These are phyloP conservation scores for Casuarina equisetifolia DNA, from an alignment of 306 rosid species.

Conservation along the genomic window DNA sequence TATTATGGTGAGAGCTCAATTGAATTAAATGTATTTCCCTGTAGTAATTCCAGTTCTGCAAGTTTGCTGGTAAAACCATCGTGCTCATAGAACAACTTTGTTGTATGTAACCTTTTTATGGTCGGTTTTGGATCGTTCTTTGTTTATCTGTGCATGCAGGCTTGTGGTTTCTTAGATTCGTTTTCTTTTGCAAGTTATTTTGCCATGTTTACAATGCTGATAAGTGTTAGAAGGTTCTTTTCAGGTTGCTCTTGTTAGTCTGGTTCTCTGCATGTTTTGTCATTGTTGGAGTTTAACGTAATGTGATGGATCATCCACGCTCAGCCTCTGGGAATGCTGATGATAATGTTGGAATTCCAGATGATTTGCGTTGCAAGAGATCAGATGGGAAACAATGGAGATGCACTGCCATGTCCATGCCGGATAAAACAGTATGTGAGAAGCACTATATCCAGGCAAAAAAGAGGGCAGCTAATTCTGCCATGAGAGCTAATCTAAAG, in stretches of 20 bases:
- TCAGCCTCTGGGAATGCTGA: constrained; percentile 55
- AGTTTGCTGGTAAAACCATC: background rate
- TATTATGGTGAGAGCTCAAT: background rate
- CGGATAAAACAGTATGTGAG: constrained; percentile 96
- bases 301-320: constrained; percentile 56
- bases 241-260: constrained; percentile 3
- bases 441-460: constrained; percentile 97
- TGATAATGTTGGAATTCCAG: constrained; percentile 79
- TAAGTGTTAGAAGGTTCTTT: background rate
- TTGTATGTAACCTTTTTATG: background rate
- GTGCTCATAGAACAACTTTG: background rate
- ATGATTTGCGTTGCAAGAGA: constrained; percentile 94
- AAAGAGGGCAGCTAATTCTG: constrained; percentile 97
- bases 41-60: background rate
- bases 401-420: constrained; percentile 98
- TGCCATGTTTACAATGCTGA: background rate
- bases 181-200: background rate
- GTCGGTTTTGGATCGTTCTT: background rate
- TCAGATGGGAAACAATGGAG: constrained; percentile 99
- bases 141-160: background rate
- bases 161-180: background rate
- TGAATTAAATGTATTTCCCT: background rate
- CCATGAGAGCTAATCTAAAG: constrained; percentile 90
- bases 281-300: constrained; percentile 2
- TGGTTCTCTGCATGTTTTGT: background rate